Conservation (phyloP, 108 stramenopile species). For the Mediolabrus comicus region DNA sequence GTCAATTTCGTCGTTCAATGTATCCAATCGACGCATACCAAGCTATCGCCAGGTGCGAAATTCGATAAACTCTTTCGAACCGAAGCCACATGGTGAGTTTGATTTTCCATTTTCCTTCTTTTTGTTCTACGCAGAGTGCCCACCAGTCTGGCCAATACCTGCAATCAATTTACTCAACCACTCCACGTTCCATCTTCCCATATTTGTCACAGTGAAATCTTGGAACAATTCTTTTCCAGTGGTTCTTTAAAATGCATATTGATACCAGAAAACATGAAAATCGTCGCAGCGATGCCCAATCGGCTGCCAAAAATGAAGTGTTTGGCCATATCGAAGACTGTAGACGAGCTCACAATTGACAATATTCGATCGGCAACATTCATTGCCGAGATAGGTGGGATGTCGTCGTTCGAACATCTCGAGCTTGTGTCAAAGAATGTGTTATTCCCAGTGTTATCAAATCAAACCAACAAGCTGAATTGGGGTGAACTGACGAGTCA, state of each 20-base stretch:
- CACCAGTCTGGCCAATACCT: neutral
- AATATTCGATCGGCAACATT: conserved; percentile 46
- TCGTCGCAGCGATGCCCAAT: conserved; percentile 41
- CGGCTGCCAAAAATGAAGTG: conserved; percentile 60
- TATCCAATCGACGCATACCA: conserved; percentile 42
- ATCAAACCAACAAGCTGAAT: conserved; percentile 68
- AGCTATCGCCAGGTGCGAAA: conserved; percentile 54
- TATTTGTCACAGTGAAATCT: conserved; percentile 23
- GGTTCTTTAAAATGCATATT: conserved; percentile 38
- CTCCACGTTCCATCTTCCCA: neutral
- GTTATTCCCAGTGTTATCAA: conserved; percentile 77
- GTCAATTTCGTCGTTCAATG: conserved; percentile 29
- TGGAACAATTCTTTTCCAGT: conserved; percentile 38
- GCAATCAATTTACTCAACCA: neutral
- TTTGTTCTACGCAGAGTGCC: neutral
- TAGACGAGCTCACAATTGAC: conserved; percentile 38
- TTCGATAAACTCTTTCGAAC: conserved; percentile 77
- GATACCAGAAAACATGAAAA: conserved; percentile 51
- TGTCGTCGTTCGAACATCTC: conserved; percentile 77
- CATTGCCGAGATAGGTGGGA: conserved; percentile 62
- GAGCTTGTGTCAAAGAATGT: conserved; percentile 79
- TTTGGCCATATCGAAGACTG: conserved; percentile 60
- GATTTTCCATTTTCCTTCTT: neutral
- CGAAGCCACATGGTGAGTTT: conserved; percentile 64
- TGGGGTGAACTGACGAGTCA: conserved; percentile 89